phyloP scores from a whole-genome alignment of 768 basidiomycete species.

The Pholiota conissans region DNA sequence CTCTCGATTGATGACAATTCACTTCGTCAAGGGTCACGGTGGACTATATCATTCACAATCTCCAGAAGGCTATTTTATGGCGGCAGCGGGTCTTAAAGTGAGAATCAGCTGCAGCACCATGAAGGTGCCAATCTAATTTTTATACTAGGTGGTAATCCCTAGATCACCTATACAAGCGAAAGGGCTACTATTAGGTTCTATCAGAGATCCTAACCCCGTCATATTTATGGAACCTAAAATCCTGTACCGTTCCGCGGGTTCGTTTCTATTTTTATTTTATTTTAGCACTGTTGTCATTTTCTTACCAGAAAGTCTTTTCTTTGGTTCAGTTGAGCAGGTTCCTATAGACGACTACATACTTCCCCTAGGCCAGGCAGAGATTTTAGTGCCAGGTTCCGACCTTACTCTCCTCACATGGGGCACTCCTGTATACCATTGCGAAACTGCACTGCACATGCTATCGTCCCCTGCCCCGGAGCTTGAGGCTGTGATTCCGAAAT shows the following conservation, averaged over 20 bases:
- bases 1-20: neutral
- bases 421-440: conserved; percentile 90
- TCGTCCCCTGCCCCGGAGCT: conserved; percentile 63
- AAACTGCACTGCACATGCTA: conserved; percentile 78
- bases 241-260: conserved; percentile 86
- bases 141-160: conserved; percentile 77
- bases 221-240: conserved; percentile 97
- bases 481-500: conserved; percentile 61
- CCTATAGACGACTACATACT: conserved; percentile 84
- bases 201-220: conserved; percentile 91
- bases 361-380: conserved; percentile 83
- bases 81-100: conserved; percentile 87
- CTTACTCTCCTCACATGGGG: conserved; percentile 93
- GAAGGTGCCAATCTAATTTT: neutral
- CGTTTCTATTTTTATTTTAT: neutral
- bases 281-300: neutral
- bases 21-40: conserved; percentile 61
- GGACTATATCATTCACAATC: conserved; percentile 94
- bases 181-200: conserved; percentile 81
- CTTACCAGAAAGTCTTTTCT: conserved; percentile 2
- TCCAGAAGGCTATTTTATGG: conserved; percentile 94
- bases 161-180: conserved; percentile 96
- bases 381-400: conserved; percentile 71
- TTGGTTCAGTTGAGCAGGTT: conserved; percentile 78
- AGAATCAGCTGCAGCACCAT: neutral